Evolutionary conservation across 2,329 filamentous ascomycete genomes (phyloP).

Genomic region (Colletotrichum aenigma): DNA sequence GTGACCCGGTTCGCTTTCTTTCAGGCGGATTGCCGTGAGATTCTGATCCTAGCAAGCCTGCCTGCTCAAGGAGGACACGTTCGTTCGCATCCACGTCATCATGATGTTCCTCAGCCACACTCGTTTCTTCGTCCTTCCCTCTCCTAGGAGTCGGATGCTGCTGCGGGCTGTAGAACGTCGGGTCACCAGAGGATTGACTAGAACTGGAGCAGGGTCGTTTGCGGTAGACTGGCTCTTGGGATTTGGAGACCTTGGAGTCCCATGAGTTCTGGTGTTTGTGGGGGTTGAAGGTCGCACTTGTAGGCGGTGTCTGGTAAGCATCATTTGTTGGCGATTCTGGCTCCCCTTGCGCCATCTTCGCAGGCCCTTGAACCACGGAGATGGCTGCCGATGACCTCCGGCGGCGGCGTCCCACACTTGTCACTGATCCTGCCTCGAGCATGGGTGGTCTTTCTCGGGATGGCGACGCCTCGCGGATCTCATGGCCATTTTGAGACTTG

Average conservation of each 20-base stretch:
- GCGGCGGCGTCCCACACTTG: neutral
- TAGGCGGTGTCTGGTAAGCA: conserved; percentile 54
- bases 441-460: neutral
- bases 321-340: conserved; percentile 45
- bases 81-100: conserved; percentile 69
- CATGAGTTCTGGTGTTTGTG: conserved; percentile 46
- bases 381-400: conserved; percentile 15
- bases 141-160: conserved; percentile 15
- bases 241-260: conserved; percentile 36
- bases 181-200: conserved; percentile 36
- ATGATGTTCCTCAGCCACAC: conserved; percentile 34
- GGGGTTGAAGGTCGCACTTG: conserved; percentile 38
- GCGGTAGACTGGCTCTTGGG: conserved; percentile 29
- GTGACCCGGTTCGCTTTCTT: conserved; percentile 42
- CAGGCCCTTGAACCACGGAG: conserved; percentile 2
- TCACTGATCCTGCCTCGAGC: conserved; percentile 3
- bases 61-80: conserved; percentile 69
- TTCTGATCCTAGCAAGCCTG: conserved; percentile 62
- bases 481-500: neutral
- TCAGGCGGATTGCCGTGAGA: conserved; percentile 41
- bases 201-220: conserved; percentile 32
- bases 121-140: neutral
- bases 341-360: conserved; percentile 28
- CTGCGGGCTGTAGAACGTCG: conserved; percentile 18
- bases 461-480: conserved; percentile 6